phyloP scores from a whole-genome alignment of 495 filamentous ascomycete genomes.

The Oleoguttula mirabilis region DNA sequence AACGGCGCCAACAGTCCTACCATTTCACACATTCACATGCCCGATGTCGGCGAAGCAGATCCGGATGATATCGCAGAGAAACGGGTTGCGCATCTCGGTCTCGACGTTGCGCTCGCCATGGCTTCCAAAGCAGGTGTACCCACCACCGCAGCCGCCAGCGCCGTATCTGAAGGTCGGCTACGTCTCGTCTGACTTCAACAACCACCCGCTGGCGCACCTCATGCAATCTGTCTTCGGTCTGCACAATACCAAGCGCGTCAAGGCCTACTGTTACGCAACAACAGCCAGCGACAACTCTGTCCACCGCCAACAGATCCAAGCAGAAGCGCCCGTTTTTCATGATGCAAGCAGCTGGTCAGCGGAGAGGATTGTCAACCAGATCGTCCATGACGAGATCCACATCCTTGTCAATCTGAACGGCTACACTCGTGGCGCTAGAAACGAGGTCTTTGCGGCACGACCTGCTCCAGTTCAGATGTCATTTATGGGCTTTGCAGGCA shows the following conservation, averaged over 20 bases:
- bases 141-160: constrained; percentile 67
- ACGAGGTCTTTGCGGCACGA: constrained; percentile 92
- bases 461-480: constrained; percentile 98
- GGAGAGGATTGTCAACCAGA: constrained; percentile 76
- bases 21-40: constrained; percentile 98
- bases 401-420: constrained; percentile 96
- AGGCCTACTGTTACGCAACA: constrained; percentile 94
- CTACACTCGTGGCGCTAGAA: constrained; percentile 92
- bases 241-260: constrained; percentile 59
- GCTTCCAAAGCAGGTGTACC: constrained; percentile 70
- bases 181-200: constrained; percentile 97
- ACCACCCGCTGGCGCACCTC: constrained; percentile 88
- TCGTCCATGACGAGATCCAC: constrained; percentile 86
- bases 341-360: constrained; percentile 82
- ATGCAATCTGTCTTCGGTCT: constrained; percentile 99
- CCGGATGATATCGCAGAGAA: constrained; percentile 87
- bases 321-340: constrained; percentile 81
- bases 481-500: constrained; percentile 98
- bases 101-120: constrained; percentile 76
- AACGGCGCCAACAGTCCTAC: constrained; percentile 84
- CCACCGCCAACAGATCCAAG: constrained; percentile 89
- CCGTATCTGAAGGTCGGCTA: constrained; percentile 87
- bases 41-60: constrained; percentile 89
- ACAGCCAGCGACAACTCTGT: constrained; percentile 82
- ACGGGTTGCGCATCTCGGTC: constrained; percentile 83